Percentiles rank a stretch among this genome's conserved stretches.
Evolutionary conservation across 176 grass and related monocot genomes (phyloP).

Genomic region (Lolium rigidum): DNA sequence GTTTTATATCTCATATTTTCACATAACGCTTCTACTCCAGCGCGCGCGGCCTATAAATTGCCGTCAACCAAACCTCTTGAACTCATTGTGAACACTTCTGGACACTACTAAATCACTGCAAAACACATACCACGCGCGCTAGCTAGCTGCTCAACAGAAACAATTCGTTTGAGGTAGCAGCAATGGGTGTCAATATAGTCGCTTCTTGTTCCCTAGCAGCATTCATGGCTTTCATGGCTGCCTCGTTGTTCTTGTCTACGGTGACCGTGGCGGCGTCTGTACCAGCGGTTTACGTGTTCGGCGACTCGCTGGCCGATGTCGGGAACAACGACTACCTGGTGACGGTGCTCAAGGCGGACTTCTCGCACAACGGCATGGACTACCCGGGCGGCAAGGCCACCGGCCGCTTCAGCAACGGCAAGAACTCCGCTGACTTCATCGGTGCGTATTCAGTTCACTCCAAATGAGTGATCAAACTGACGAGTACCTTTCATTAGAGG

Average conservation of each 20-base stretch:
- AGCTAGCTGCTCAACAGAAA: no score
- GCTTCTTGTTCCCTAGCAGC: not conserved
- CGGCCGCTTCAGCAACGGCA: constrained; percentile 90
- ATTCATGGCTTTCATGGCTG: not conserved
- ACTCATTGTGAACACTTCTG: not conserved
- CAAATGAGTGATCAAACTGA: not conserved
- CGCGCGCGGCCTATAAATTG: constrained; percentile 23
- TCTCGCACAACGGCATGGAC: constrained; percentile 88
- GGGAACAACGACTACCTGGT: constrained; percentile 84
- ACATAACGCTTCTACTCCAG: not conserved
- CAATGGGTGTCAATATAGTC: not conserved
- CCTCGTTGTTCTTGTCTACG: not conserved
- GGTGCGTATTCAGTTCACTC: constrained; percentile 41
- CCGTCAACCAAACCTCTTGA: not conserved
- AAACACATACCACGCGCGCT: no score
- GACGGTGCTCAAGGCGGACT: constrained; percentile 75
- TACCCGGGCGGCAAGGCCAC: constrained; percentile 70
- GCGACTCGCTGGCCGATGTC: constrained; percentile 86
- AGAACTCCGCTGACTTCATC: constrained; percentile 80
- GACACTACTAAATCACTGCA: no score
- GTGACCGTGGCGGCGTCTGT: not conserved
- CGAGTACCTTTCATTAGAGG: not conserved
- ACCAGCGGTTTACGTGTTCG: constrained; percentile 75
- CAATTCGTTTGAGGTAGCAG: not conserved
- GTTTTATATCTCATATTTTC: not conserved